These are phyloP conservation scores for Lactifluus volemus DNA, from an alignment of 768 basidiomycete species.

Conservation along the genomic window DNA sequence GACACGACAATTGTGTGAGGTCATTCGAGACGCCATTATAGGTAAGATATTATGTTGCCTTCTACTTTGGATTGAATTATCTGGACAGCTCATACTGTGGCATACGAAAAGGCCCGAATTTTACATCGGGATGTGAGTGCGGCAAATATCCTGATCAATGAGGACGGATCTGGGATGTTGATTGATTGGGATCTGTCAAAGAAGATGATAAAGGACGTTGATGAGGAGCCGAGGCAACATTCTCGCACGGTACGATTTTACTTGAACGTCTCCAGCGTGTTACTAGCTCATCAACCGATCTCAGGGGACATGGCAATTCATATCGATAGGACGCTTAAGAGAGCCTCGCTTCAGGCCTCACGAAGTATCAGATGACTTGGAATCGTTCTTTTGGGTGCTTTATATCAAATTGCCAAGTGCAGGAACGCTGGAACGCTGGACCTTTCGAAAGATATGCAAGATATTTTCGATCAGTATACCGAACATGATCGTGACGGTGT, in stretches of 20 bases:
- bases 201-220: background rate
- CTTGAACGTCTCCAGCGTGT: background rate
- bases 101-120: background rate
- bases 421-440: background rate
- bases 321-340: background rate
- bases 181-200: constrained; percentile 3
- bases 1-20: constrained; percentile 1
- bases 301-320: constrained; percentile 20
- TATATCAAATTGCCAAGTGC: background rate
- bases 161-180: background rate
- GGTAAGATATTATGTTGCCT: background rate
- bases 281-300: background rate
- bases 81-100: background rate
- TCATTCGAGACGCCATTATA: background rate
- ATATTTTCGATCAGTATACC: background rate
- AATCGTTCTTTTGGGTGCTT: constrained; percentile 18
- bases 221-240: background rate
- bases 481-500: background rate
- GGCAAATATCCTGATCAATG: background rate
- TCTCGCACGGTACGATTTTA: background rate
- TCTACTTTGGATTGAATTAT: background rate
- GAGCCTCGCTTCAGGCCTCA: background rate
- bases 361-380: constrained; percentile 16
- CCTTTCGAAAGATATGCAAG: background rate
- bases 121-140: constrained; percentile 6